phyloP scores from a whole-genome alignment of 805 yeast species.

The Ogataea pilisensis region DNA sequence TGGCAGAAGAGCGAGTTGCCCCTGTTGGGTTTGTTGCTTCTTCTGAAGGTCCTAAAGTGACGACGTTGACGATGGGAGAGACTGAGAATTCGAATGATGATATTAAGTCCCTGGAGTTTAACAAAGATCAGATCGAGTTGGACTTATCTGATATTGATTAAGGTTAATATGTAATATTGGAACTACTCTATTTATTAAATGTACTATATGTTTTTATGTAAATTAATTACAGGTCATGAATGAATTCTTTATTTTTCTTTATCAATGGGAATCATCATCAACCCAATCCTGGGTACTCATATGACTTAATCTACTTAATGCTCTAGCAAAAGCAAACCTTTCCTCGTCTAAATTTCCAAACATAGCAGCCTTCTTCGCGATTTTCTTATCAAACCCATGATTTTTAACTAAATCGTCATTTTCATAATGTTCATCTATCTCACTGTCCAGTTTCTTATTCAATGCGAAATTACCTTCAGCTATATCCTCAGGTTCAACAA shows the following conservation, averaged over 20 bases:
- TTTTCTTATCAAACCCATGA: slow-evolving; percentile 71
- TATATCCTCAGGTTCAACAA: slow-evolving; percentile 74
- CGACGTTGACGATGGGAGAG: slow-evolving; percentile 19
- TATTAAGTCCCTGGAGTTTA: slow-evolving; percentile 22
- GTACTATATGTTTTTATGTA: neutral
- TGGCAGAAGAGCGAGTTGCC: slow-evolving; percentile 16
- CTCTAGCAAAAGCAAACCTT: slow-evolving; percentile 94
- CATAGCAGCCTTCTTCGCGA: slow-evolving; percentile 67
- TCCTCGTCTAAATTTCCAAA: slow-evolving; percentile 88
- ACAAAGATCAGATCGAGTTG: slow-evolving; percentile 61
- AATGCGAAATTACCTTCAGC: slow-evolving; percentile 42
- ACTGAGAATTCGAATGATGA: slow-evolving; percentile 3
- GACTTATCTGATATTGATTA: slow-evolving; percentile 35
- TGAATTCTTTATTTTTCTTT: too few relatives aligned
- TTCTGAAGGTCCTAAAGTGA: slow-evolving; percentile 33
- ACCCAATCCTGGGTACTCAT: slow-evolving; percentile 96
- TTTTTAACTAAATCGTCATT: slow-evolving; percentile 63
- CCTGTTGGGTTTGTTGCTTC: slow-evolving; percentile 49
- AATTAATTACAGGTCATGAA: neutral
- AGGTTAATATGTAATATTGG: too few relatives aligned
- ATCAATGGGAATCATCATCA: slow-evolving; percentile 32
- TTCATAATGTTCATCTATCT: slow-evolving; percentile 34
- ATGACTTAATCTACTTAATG: slow-evolving; percentile 83
- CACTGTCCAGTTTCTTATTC: slow-evolving; percentile 21
- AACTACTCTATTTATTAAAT: neutral